These are phyloP conservation scores for Aspergillus tubingensis DNA, from an alignment of 2,329 filamentous ascomycete species.

Conservation along the genomic window DNA sequence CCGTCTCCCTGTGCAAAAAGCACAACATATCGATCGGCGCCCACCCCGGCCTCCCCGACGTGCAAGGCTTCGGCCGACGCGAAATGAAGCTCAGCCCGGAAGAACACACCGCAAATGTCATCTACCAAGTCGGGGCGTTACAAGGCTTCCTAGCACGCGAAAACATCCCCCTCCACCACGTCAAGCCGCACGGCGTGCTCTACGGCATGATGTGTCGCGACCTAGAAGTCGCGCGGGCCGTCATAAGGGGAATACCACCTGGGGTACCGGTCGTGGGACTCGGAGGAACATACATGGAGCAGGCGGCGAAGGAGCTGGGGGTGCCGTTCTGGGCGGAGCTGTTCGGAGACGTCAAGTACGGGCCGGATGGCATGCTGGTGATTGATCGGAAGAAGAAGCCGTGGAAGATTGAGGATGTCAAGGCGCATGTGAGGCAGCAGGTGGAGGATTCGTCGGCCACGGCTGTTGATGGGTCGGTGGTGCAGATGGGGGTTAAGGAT, in stretches of 20 bases:
- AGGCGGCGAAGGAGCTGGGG: constrained; percentile 55
- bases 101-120: constrained; percentile 58
- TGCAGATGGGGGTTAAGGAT: constrained; percentile 43
- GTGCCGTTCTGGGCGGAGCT: constrained; percentile 57
- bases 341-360: constrained; percentile 60
- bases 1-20: constrained; percentile 59
- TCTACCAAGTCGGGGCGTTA: constrained; percentile 66
- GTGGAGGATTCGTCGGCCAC: constrained; percentile 45
- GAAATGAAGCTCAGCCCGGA: constrained; percentile 61
- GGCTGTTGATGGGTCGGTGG: constrained; percentile 43
- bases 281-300: constrained; percentile 57
- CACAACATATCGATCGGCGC: constrained; percentile 61
- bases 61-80: constrained; percentile 65
- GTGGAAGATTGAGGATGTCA: constrained; percentile 44
- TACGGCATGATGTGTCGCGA: constrained; percentile 61
- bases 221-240: constrained; percentile 53
- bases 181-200: constrained; percentile 64
- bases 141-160: constrained; percentile 62
- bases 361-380: constrained; percentile 51
- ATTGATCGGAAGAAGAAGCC: constrained; percentile 62
- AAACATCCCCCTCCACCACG: constrained; percentile 58
- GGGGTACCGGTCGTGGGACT: constrained; percentile 57
- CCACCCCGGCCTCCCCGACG: constrained; percentile 66
- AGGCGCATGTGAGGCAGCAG: constrained; percentile 46
- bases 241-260: constrained; percentile 55